Conservation (phyloP, 148 eudicot species). For the Amaranthus cruentus region DNA sequence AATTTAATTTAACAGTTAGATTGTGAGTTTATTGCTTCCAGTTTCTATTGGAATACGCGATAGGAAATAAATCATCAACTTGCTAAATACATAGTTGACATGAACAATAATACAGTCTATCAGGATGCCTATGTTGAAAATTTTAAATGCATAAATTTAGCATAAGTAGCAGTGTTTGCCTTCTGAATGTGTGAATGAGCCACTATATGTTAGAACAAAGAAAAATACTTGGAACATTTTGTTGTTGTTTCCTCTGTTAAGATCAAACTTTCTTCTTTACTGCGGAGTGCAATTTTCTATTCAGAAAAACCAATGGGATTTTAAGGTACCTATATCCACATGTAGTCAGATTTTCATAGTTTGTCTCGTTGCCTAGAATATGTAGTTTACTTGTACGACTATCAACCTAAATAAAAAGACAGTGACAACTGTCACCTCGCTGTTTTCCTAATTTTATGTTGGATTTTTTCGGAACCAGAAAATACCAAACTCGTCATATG, state of each 20-base stretch:
- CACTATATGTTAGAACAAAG: not conserved
- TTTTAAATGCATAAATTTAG: not conserved
- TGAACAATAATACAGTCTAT: not conserved
- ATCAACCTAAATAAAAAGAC: too few species aligned
- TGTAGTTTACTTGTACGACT: too few species aligned
- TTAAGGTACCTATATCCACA: not conserved
- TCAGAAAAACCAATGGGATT: not conserved
- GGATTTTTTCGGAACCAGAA: too few species aligned
- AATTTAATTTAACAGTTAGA: not conserved
- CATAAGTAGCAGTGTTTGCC: not conserved
- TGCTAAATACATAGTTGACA: not conserved
- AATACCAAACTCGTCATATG: too few species aligned
- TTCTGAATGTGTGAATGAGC: not conserved
- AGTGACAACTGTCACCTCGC: too few species aligned
- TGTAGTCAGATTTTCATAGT: not conserved
- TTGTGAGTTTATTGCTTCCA: not conserved
- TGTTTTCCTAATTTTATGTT: too few species aligned
- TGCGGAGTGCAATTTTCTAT: not conserved
- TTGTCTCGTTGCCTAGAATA: too few species aligned
- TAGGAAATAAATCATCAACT: not conserved
- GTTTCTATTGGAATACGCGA: not conserved
- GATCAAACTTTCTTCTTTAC: not conserved
- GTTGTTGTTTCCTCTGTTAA: not conserved
- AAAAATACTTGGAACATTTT: not conserved
- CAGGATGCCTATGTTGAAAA: not conserved